Evolutionary conservation across 2,329 filamentous ascomycete species (phyloP), one percentile per base, ranked within the genome.

Genomic region (Verticillium nonalfalfae): DNA sequence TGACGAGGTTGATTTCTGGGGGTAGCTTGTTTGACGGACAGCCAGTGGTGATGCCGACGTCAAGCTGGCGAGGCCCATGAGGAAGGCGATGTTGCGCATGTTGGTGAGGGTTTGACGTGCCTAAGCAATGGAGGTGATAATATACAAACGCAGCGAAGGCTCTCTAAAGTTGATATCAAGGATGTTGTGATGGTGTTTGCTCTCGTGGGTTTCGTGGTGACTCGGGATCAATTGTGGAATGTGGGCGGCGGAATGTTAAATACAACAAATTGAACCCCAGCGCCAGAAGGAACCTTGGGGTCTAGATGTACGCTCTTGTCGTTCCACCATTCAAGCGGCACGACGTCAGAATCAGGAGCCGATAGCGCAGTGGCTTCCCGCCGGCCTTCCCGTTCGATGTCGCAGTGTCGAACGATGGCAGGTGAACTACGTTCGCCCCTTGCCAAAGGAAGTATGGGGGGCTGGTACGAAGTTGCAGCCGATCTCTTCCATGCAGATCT

Each of bases 1-100:
- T 65, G 69, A 69, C 39, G 68, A 68, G 56, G 64, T 62, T 33
- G 63, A 62, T 26, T 39, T 58, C 38, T 35, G 15, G 26, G 34
- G 34, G 36, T 57, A 38, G 36, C 14, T 38, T 9, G 18, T 11
- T 6, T 36, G 57, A 21, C n/a, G 45, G 18, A 3, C 10, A 11
- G 45, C 45, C 45, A 52, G 18, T 10, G 45, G 45, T 5, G 45
- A 63, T 59, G 67, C 68, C 50, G 63, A 63, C 39, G 67, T 65
- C 39, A 68, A 63, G 61, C 65, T 62, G 58, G 59, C 63, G 4
- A 64, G 59, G 15, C 59, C 57, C 15, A 60, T 15, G 50, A 34
- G 9, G 59, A 33, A 21, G 6, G 45, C 45, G 10, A 18, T 18
- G n/a, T 52, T 21, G 9, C 45, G 45, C 45, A 52, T 52, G 4